Evolutionary conservation across 2,329 filamentous ascomycete species (phyloP).

Genomic region (Allantophomopsis lycopodina): DNA sequence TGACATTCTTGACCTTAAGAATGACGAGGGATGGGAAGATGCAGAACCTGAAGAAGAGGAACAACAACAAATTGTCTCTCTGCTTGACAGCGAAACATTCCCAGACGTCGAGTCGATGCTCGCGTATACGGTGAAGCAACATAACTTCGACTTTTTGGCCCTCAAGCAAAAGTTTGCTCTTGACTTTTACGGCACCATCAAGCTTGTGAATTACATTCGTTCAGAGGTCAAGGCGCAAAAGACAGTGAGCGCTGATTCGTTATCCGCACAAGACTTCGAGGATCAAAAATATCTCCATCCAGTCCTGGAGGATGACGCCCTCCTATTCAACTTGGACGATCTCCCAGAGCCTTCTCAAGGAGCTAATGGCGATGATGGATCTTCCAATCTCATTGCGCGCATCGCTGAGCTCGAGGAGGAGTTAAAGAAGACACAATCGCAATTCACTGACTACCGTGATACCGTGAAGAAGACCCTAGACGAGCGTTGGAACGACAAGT

Average conservation of each 20-base stretch:
- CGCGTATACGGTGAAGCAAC: conserved; percentile 49
- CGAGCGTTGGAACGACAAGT: conserved; percentile 21
- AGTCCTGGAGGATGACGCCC: conserved; percentile 74
- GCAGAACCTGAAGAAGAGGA: conserved; percentile 48
- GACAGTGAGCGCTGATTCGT: conserved; percentile 24
- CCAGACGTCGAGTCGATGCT: conserved; percentile 52
- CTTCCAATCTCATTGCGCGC: conserved; percentile 14
- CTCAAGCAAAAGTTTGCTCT: conserved; percentile 42
- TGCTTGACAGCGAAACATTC: conserved; percentile 56
- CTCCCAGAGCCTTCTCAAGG: conserved; percentile 32
- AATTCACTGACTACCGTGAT: conserved; percentile 24
- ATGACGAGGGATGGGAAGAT: conserved; percentile 41
- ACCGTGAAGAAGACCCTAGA: conserved; percentile 24
- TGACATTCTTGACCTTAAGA: conserved; percentile 25
- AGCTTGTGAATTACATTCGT: conserved; percentile 56
- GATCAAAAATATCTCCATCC: conserved; percentile 75
- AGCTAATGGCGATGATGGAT: conserved; percentile 11
- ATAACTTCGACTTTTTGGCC: conserved; percentile 52
- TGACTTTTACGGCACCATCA: conserved; percentile 62
- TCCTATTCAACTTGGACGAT: conserved; percentile 81
- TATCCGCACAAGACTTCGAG: conserved; percentile 49
- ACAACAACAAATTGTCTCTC: conserved; percentile 48
- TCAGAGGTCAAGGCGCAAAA: conserved; percentile 30
- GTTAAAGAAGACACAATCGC: conserved; percentile 21
- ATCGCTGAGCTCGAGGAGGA: conserved; percentile 24